Base-by-base conservation (phyloP, 1,284 basidiomycete species). In the Leccinum subrobustum region DNA sequence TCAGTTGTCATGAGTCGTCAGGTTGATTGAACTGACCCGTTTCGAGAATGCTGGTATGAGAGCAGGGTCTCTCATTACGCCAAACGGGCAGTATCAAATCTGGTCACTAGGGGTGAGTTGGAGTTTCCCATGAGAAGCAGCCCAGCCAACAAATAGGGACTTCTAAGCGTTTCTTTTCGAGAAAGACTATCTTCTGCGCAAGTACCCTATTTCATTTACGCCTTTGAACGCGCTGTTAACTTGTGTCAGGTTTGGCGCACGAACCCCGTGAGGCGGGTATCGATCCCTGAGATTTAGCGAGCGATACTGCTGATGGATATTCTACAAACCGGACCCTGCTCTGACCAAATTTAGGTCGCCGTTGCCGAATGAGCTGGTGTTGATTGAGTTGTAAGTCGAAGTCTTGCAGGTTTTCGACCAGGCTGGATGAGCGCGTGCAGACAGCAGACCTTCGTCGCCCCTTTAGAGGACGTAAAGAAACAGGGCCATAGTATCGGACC, bases 51-150 rank as follows among this genome's bases (percentile, higher is more conserved):
- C 70, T 87, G n/a, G 27, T 9, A 52, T 52, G 14, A 29, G 6
- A 7, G 6, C 9, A 11, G 51, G 8, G 14, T 29, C 1, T 52
- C 11, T 3, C 69, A 63, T 11, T 88, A 85, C 50, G 89, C 92
- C 18, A 79, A 79, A 27, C 79, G 83, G 63, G 91, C 87, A 73
- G 96, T 16, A 37, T 37, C 14, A 98, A 72, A 82, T 97, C 63
- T 98, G 96, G 96, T 88, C 95, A 4, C 81, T 65, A 42, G 64
- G 64, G 76, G 86, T 94, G 53, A 91, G 90, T 61, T 89, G 90
- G n/a, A 83, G 90, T 33, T 92, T 91, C 72, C 95, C 94, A 7
- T 98, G 95, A 95, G 83, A 87, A 64, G 83, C 85, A 68, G 93
- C 95, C 2, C 85, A 80, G 37, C 76, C 81, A 8, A 77, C 78